Conservation (phyloP, 129 eudicot genomes). For the Arctium minus region DNA sequence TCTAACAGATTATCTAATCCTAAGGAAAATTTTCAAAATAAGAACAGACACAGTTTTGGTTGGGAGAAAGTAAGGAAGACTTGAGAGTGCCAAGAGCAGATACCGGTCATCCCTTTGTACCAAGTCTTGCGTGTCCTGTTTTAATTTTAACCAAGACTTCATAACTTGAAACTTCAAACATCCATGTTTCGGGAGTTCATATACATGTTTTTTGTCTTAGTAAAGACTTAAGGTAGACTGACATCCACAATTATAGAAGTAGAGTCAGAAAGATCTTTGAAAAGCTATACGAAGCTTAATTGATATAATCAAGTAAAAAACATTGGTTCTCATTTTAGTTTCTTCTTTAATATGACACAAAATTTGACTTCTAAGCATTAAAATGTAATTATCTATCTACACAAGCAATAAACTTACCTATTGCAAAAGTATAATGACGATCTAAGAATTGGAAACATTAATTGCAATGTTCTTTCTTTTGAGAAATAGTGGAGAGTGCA, state of each 20-base stretch:
- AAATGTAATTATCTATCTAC: not conserved
- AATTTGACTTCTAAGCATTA: not conserved
- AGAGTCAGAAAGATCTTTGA: no score
- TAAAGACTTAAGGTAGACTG: no score
- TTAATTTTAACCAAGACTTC: no score
- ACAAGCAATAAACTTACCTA: not conserved
- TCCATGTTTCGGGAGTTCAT: no score
- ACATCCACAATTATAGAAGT: no score
- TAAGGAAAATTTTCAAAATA: not conserved
- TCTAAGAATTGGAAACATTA: not conserved
- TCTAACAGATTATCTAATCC: not conserved
- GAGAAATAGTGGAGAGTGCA: not conserved
- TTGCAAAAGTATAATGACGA: not conserved
- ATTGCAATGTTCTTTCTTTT: not conserved
- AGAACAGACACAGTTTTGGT: not conserved
- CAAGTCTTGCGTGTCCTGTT: no score
- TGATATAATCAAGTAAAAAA: no score
- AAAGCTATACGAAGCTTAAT: not conserved
- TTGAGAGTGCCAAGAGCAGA: not conserved
- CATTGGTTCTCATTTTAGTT: not conserved
- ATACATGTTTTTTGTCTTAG: no score
- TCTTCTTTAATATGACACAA: not conserved
- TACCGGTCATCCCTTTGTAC: no score
- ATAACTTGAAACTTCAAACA: no score
- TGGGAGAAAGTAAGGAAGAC: not conserved